Base-by-base conservation (phyloP, 2,329 filamentous ascomycete genomes). In the Sporothrix variecibatus region DNA sequence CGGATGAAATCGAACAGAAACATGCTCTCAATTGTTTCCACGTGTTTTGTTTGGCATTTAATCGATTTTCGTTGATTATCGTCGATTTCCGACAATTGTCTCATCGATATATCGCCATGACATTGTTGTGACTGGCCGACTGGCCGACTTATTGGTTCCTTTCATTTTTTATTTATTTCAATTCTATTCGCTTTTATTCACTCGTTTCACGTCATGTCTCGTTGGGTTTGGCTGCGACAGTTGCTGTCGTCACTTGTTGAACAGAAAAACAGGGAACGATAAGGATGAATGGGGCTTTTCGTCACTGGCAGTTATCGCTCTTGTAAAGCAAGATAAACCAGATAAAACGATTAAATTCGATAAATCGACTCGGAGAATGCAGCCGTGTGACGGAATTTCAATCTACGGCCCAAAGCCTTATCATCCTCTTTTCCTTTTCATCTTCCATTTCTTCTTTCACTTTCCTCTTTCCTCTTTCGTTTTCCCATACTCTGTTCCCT, bases 401-500 rank as follows among this genome's bases (percentile, higher is more conserved):
- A 46, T 71, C 31, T 60, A 20, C 68, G 51, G 68, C 7, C 38
- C 70, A 64, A 64, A 72, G 38, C 56, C 70, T 49, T 72, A 46
- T 64, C 26, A n/a, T 12, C 17, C 11, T 26, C n/a, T 34, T 51
- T 34, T 26, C 46, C 3, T 38, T 46, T 8, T 3, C 23, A 53
- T n/a, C 23, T 26, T 20, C 64, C 26, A 12, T 4, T 49, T 12
- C 6, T 20, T 9, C 28, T 53, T 8, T 38, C 53, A 23, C 23
- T 12, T 51, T n/a, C 20, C 46, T 28, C 23, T 12, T 51, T n/a
- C 20, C 46, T 28, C 40, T 72, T 53, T 28, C 20, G 26, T 3
- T 12, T 64, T n/a, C 34, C 58, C 46, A 8, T 51, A 17, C 20
- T 17, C 28, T 51, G 3, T 28, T 34, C 34, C 34, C 34, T 34